These are phyloP conservation scores for Dalechampia spathulata DNA, from an alignment of 441 rosid species.

Conservation along the genomic window DNA sequence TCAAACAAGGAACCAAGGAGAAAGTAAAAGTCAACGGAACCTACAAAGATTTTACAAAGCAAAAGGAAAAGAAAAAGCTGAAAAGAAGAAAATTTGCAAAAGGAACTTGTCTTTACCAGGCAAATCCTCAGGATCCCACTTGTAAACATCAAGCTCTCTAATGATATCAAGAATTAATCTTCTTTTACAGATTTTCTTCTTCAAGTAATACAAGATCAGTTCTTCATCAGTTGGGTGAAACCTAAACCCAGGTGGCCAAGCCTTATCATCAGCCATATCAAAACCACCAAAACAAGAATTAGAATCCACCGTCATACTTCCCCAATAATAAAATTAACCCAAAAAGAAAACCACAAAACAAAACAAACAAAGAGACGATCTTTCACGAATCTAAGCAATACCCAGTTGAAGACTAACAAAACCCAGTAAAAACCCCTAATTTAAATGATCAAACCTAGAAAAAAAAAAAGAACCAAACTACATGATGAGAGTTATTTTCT, in stretches of 20 bases:
- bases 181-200: slow-evolving; percentile 68
- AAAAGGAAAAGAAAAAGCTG: background rate
- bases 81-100: background rate
- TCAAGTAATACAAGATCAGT: slow-evolving; percentile 62
- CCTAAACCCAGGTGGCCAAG: slow-evolving; percentile 87
- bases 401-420: background rate
- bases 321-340: background rate
- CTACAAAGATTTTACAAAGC: background rate
- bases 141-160: slow-evolving; percentile 74
- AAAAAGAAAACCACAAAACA: slow-evolving; percentile 6
- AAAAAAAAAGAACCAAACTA: background rate
- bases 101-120: slow-evolving; percentile 44
- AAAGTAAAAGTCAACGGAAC: slow-evolving; percentile 15
- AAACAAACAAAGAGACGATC: background rate
- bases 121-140: slow-evolving; percentile 81
- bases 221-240: slow-evolving; percentile 95
- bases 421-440: background rate
- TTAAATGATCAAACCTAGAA: background rate
- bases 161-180: slow-evolving; percentile 51
- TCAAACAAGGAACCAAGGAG: no score
- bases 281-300: slow-evolving; percentile 24
- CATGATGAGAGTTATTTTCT: background rate
- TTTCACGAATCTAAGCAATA: background rate
- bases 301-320: slow-evolving; percentile 22
- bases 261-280: slow-evolving; percentile 25